Evolutionary conservation across 2,329 filamentous ascomycete genomes (phyloP).

Genomic region (Shiraia bambusicola): DNA sequence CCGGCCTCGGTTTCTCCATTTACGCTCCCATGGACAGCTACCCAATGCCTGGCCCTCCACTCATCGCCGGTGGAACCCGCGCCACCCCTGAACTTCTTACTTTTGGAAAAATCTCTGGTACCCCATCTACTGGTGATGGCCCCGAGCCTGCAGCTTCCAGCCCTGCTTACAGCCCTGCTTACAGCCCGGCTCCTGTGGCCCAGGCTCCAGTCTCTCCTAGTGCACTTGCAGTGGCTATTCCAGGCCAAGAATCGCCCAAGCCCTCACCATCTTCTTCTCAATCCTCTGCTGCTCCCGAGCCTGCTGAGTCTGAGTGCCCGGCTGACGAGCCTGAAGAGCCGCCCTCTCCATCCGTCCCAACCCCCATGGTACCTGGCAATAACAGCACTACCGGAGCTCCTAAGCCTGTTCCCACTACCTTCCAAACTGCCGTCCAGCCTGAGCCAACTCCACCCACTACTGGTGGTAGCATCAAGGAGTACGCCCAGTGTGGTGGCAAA

Average conservation of each 20-base stretch:
- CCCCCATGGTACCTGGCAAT: constrained; percentile 1
- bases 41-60: constrained; percentile 42
- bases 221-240: constrained; percentile 10
- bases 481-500: constrained; percentile 48
- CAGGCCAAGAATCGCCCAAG: constrained; percentile 4
- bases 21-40: constrained; percentile 42
- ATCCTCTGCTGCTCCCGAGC: background rate
- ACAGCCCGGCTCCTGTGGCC: constrained; percentile 8
- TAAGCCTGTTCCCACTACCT: constrained; percentile 20
- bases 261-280: background rate
- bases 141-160: constrained; percentile 20
- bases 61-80: constrained; percentile 39
- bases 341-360: background rate
- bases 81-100: constrained; percentile 25
- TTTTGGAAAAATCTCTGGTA: constrained; percentile 27
- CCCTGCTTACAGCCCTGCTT: constrained; percentile 9
- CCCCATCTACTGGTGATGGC: constrained; percentile 21
- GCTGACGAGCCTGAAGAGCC: background rate
- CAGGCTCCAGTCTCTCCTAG: constrained; percentile 12
- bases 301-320: too few relatives aligned
- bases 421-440: constrained; percentile 26
- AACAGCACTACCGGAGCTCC: constrained; percentile 1
- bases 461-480: constrained; percentile 19
- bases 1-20: constrained; percentile 49
- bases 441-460: constrained; percentile 17